These are phyloP conservation scores for Ustilago shanxiensis DNA, from an alignment of 1,284 basidiomycete genomes.

Conservation along the genomic window DNA sequence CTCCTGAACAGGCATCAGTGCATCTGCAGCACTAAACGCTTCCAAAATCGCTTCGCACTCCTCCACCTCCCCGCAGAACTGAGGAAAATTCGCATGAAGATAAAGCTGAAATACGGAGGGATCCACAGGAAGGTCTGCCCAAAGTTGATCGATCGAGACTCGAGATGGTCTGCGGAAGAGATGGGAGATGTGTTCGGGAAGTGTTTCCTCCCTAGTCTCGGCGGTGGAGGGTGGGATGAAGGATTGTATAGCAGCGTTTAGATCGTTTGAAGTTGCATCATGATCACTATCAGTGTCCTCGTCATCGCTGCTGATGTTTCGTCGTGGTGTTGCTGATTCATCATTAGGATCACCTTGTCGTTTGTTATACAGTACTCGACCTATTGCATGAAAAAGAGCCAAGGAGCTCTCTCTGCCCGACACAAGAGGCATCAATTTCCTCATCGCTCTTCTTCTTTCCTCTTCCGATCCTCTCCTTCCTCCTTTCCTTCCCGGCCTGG, in stretches of 20 bases:
- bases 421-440: conserved; percentile 25
- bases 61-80: conserved; percentile 84
- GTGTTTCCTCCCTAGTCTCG: conserved; percentile 47
- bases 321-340: conserved; percentile 8
- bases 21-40: conserved; percentile 83
- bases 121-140: conserved; percentile 89
- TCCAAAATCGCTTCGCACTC: conserved; percentile 81
- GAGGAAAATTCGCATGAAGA: conserved; percentile 90
- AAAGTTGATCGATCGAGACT: conserved; percentile 72
- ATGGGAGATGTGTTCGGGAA: conserved; percentile 74
- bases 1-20: conserved; percentile 72
- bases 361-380: conserved; percentile 95
- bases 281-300: not conserved
- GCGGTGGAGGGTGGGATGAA: conserved; percentile 12
- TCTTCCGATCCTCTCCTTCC: not conserved
- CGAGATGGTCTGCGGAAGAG: conserved; percentile 75
- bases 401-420: conserved; percentile 81
- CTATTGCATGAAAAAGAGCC: conserved; percentile 90
- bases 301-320: not conserved
- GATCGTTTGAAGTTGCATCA: conserved; percentile 7
- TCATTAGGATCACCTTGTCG: conserved; percentile 73
- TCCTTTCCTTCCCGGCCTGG: not conserved
- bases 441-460: conserved; percentile 1
- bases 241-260: conserved; percentile 20
- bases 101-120: conserved; percentile 88